These are phyloP conservation scores for Cylindrotheca fusiformis DNA, from an alignment of 108 stramenopile genomes.

Conservation along the genomic window DNA sequence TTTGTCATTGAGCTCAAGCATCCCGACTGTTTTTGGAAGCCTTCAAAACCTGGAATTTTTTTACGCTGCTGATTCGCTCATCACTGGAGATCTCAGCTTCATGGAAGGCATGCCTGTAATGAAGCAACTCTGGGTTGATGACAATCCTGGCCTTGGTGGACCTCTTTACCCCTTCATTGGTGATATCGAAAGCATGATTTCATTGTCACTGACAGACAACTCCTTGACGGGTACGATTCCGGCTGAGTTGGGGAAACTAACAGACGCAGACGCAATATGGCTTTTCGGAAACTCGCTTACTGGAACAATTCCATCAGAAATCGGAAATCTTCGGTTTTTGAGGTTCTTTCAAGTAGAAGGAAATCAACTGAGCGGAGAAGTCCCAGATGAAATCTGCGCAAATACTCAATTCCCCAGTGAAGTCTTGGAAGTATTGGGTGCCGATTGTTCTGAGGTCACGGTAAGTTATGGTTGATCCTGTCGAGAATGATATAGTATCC, in stretches of 20 bases:
- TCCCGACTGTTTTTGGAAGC: conserved; percentile 15
- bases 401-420: conserved; percentile 7
- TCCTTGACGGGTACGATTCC: conserved; percentile 28
- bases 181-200: conserved; percentile 13
- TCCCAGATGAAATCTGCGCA: conserved; percentile 25
- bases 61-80: conserved; percentile 21
- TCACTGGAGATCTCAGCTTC: conserved; percentile 27
- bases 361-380: conserved; percentile 31
- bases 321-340: conserved; percentile 32
- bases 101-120: conserved; percentile 27
- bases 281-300: conserved; percentile 49
- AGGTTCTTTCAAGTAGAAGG: conserved; percentile 38
- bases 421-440: conserved; percentile 21
- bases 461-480: neutral
- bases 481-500: too few species aligned
- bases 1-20: conserved; percentile 11
- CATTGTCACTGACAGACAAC: conserved; percentile 23
- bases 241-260: conserved; percentile 30
- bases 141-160: conserved; percentile 32
- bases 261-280: conserved; percentile 42
- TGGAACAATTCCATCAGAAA: conserved; percentile 55
- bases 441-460: conserved; percentile 18
- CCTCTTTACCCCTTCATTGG: conserved; percentile 17
- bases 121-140: conserved; percentile 23
- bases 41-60: conserved; percentile 22